Percentiles rank a stretch among this genome's conserved stretches.
Evolutionary conservation across 805 yeast species (phyloP).

Genomic region (Nakazawaea ishiwadae): DNA sequence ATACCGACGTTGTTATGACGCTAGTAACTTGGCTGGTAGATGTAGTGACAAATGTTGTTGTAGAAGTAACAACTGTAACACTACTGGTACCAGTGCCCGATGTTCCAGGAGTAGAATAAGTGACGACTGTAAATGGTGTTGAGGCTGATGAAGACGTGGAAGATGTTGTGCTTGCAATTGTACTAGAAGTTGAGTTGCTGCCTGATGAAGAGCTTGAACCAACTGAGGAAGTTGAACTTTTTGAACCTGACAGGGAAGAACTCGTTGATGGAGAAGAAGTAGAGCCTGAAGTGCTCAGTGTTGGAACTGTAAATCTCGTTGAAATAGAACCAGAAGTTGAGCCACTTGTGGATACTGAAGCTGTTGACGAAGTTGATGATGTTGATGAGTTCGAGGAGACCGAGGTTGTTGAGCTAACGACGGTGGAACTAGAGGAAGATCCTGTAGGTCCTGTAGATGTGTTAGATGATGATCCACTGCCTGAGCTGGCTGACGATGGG

Average conservation of each 20-base stretch:
- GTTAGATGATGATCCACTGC: no score
- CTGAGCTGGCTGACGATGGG: no score
- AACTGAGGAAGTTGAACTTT: not conserved
- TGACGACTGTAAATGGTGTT: not conserved
- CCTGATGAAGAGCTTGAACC: not conserved
- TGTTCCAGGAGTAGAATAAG: slow-evolving; percentile 1
- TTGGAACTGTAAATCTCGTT: not conserved
- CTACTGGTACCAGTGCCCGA: not conserved
- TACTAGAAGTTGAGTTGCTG: slow-evolving; percentile 1
- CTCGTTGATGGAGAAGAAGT: not conserved
- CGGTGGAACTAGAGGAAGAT: no score
- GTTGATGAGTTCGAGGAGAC: no score
- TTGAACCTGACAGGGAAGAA: not conserved
- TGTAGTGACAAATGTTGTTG: no score
- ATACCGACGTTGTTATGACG: no score
- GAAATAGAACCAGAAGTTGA: slow-evolving; percentile 1
- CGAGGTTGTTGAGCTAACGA: no score
- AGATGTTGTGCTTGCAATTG: not conserved
- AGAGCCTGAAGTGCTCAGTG: not conserved
- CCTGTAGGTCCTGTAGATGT: no score
- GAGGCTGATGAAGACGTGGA: not conserved
- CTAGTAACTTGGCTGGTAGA: no score
- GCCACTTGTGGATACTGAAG: no score
- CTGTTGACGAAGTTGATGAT: no score
- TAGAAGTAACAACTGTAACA: not conserved